phyloP scores from a whole-genome alignment of 2,329 filamentous ascomycete genomes.

The Tolypocladium ovalisporum region DNA sequence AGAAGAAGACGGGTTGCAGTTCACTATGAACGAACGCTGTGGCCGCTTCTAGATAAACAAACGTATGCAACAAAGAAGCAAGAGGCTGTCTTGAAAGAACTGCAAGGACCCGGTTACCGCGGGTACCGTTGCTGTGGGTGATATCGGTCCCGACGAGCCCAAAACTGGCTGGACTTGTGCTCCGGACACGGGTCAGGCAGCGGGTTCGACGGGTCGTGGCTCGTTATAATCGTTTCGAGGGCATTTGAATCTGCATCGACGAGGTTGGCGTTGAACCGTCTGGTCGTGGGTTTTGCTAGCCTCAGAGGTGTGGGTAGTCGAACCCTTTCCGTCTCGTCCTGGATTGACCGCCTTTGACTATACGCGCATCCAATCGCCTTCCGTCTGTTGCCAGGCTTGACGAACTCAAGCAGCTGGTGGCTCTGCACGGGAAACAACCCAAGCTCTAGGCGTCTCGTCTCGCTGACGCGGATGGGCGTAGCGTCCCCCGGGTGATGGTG shows the following conservation, averaged over 20 bases:
- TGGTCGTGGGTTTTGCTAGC: conserved; percentile 1
- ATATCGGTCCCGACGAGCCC: conserved; percentile 1
- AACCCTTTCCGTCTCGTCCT: not conserved
- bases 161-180: not conserved
- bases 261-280: conserved; percentile 10
- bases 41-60: not conserved
- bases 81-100: not conserved
- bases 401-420: not conserved
- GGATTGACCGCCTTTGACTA: conserved; percentile 5
- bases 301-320: not conserved
- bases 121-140: not conserved
- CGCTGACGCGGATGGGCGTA: not conserved
- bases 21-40: not conserved
- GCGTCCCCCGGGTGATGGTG: not conserved
- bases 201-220: conserved; percentile 8
- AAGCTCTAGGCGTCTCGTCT: not conserved
- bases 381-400: not conserved
- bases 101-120: conserved; percentile 1
- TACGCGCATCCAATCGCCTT: conserved; percentile 1
- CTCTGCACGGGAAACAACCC: too few relatives aligned
- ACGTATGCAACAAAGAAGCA: conserved; percentile 4
- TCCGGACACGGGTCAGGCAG: conserved; percentile 1
- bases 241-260: conserved; percentile 12
- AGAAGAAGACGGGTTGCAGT: conserved; percentile 2
- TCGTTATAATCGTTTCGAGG: conserved; percentile 20